A percentile compares a stretch with the other conserved stretches of the same genome.
Evolutionary conservation across 2,329 filamentous ascomycete species (phyloP).

Genomic region (Escovopsis weberi): DNA sequence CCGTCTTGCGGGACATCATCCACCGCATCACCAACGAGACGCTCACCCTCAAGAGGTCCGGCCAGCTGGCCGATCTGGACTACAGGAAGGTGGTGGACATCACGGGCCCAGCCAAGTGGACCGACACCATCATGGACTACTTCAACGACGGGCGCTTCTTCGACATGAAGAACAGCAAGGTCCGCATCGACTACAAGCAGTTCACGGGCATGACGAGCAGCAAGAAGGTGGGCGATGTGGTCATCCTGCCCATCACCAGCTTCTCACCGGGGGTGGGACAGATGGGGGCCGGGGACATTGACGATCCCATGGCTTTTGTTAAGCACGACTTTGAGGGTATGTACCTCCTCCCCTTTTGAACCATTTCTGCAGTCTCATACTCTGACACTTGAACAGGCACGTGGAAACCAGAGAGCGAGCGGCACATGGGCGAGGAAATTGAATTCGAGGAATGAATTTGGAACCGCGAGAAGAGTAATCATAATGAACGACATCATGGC

Average conservation of each 20-base stretch:
- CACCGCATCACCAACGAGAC: slow-evolving; percentile 73
- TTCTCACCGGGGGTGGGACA: slow-evolving; percentile 91
- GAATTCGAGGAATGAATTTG: slow-evolving; percentile 4
- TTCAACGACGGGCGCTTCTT: slow-evolving; percentile 89
- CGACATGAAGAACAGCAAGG: slow-evolving; percentile 55
- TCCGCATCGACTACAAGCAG: slow-evolving; percentile 69
- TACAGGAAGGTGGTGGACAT: slow-evolving; percentile 79
- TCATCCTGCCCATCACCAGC: slow-evolving; percentile 88
- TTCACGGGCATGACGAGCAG: slow-evolving; percentile 77
- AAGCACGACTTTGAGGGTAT: slow-evolving; percentile 92
- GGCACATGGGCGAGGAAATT: slow-evolving; percentile 46
- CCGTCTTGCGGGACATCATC: slow-evolving; percentile 77
- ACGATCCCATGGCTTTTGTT: slow-evolving; percentile 94
- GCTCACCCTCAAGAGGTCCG: slow-evolving; percentile 53
- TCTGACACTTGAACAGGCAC: slow-evolving; percentile 34
- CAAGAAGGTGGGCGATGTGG: slow-evolving; percentile 84
- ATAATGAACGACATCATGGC: no score
- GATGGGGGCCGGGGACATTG: slow-evolving; percentile 78
- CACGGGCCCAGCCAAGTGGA: slow-evolving; percentile 90
- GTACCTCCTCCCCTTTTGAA: slow-evolving; percentile 13
- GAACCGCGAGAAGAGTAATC: no score
- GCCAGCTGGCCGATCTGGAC: slow-evolving; percentile 42
- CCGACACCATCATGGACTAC: slow-evolving; percentile 79
- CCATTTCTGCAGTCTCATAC: background rate
- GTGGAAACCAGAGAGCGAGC: slow-evolving; percentile 60